Base-by-base conservation (phyloP, 2,329 filamentous ascomycete genomes). In the Aspergillus hortae region DNA sequence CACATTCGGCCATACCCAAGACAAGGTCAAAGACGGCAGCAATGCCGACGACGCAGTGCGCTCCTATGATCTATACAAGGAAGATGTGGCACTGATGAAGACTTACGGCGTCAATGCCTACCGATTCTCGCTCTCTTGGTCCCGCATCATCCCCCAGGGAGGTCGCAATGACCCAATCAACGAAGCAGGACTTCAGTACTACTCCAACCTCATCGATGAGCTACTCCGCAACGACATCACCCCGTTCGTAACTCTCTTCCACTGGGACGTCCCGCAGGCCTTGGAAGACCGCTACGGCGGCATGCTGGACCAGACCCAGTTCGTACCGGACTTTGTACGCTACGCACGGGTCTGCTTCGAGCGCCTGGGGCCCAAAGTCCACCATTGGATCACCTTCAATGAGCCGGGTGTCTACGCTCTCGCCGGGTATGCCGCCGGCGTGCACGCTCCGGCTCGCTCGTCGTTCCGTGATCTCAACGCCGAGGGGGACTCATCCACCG, bases 381-480 rank as follows among this genome's bases (percentile, higher is more conserved):
- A 89, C 76, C 80, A 88, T 72, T 94, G 89, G 89, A 89, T 90
- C 68, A 92, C 88, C 25, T 89, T 90, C 74, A 92, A 92, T 68
- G 89, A 92, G 75, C 89, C 89, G 3, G 91, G 86, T 78, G 91
- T 88, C 69, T 88, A 84, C 55, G 82, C 86, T 27, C 85, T 92
- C 57, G 80, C 91, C 45, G 89, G 88, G 23, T 92, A 91, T 72
- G 87, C 79, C 62, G 83, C 81, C 25, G 89, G 89, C 17, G 76
- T 84, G 56, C 90, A 90, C 65, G 89, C 89, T 14, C 89, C 89
- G 2, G 89, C 87, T 15, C 85, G 83, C 63, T 88, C 85, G 3
- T 89, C 86, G 54, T 85, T 91, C 71, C 81, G 87, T 58, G 78
- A 69, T 51, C 88, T 85, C 76, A 88, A 80, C 46, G 66, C 80